These are phyloP conservation scores for Stevia rebaudiana DNA, from an alignment of 140 eudicot species.

Conservation along the genomic window DNA sequence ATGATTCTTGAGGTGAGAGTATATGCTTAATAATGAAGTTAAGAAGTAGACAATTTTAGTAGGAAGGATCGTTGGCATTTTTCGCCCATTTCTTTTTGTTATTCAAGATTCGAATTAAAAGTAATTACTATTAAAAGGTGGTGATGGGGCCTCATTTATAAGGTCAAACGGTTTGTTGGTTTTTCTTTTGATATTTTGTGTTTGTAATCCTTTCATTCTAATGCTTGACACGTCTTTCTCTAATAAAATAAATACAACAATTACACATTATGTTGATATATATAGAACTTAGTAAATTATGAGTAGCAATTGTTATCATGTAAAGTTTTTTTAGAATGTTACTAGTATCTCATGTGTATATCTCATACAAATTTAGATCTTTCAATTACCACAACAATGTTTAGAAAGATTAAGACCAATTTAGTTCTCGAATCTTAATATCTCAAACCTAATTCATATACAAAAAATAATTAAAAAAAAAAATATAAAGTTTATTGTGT, in stretches of 20 bases:
- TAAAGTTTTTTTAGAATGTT: background rate
- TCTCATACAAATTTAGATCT: too few species aligned
- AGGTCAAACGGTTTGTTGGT: slow-evolving; percentile 55
- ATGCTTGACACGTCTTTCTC: slow-evolving; percentile 1
- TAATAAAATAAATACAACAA: background rate
- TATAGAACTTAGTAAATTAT: background rate
- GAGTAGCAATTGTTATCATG: background rate
- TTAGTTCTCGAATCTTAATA: background rate
- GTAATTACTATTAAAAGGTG: slow-evolving; percentile 7
- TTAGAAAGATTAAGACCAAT: background rate
- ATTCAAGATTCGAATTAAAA: slow-evolving; percentile 36
- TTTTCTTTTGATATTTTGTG: slow-evolving; percentile 42
- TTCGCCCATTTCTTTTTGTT: slow-evolving; percentile 26
- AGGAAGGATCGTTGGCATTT: slow-evolving; percentile 46
- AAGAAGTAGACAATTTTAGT: slow-evolving; percentile 23
- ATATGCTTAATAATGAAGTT: slow-evolving; percentile 10
- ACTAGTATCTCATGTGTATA: too few species aligned
- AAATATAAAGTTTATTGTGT: background rate
- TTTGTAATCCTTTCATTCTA: slow-evolving; percentile 19
- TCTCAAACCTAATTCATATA: background rate
- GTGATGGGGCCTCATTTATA: slow-evolving; percentile 29
- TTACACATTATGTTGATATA: background rate
- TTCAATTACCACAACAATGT: background rate
- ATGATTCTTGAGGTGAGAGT: slow-evolving; percentile 10
- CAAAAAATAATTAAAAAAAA: background rate